Base-by-base conservation (phyloP, 73 alveolate species). In the Blepharisma stoltei region DNA sequence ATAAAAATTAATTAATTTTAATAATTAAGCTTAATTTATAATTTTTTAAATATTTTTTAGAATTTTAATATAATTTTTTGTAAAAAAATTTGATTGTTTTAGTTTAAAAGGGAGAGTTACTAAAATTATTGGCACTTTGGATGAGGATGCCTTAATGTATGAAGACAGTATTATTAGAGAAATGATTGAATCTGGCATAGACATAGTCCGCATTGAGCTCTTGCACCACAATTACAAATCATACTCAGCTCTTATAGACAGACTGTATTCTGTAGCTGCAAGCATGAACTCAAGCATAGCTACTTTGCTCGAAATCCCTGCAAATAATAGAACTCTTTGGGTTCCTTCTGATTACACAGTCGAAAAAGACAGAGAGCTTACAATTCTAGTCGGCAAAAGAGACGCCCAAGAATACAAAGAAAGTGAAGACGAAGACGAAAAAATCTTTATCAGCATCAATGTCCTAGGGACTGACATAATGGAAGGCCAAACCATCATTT, bases 181-280 rank as follows among this genome's bases (percentile, higher is more conserved):
- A 60, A 60, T 60, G 73, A 60, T 60, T 25, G 18, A 11, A 8
- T 18, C n/a, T 60, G 73, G 73, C 14, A 0, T 60, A 38, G 73
- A 60, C 73, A 60, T 60, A 38, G 73, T 60, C 18, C 14, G 73
- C 14, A 60, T 60, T 25, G 73, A 60, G 73, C 73, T 60, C 48
- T 9, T 60, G 3, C 14, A n/a, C 37, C 14, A 25, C 18, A n/a
- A 60, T 60, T 60, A 60, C 46, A 60, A 60, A 60, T 60, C 73
- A 60, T 60, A 14, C 23, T 60, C 73, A 18, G 73, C 73, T 9
- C 73, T 60, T 8, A 60, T 60, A 18, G 18, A 14, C 0, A 60
- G 23, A 60, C 73, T 60, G 14, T 60, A 60, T 25, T 60, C 73
- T 11, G 46, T 60, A 60, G 73, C 73, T 9, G n/a, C 38, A 60